Evolutionary conservation across 208 protist species (phyloP), one percentile per base, ranked within the genome.

Genomic region (Trichomonas gallinae): DNA sequence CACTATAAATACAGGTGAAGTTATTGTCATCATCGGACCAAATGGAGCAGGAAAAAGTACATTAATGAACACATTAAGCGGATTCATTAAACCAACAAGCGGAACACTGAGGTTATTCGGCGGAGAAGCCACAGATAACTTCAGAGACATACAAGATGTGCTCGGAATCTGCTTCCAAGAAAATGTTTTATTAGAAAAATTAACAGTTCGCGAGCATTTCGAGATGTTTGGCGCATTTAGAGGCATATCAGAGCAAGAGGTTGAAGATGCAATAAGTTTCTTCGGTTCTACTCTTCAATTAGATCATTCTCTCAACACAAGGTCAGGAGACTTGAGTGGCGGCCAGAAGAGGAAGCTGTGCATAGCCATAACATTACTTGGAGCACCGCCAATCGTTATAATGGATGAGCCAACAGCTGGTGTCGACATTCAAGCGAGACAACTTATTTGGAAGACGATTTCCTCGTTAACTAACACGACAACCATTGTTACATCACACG

Each of bases 271-370:
- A 31, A 46, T 91, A 0, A n/a, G 3, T 23, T 46, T 48, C 34
- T 48, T 91, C 17, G 44, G 15, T 34, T 45, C 6, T 48, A 46
- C 34, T 8, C 44, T 91, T 3, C 42, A 42, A 23, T 44, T 91
- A 1, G 83, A 91, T 48, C 40, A 48, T 46, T 44, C 21, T 31
- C 40, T 48, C 21, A 42, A 91, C 21, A 44, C 40, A 44, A 3
- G 46, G 9, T 46, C 93, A 44, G 93, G 42, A 72, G 31, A 96
- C 44, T 96, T 96, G 72, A 40, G 21, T 44, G 93, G 93, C 42
- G 93, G 93, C 63, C 46, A 96, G 38, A 96, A 96, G 31, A 72
- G 93, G 82, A 96, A 96, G 72, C 93, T 96, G 34, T 82, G 93
- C 23, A 81, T 96, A 31, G 93, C 40, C 1, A n/a, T 96, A 36